Base-by-base conservation (phyloP, 345 rosid genomes). In the Euphorbia peplus region DNA sequence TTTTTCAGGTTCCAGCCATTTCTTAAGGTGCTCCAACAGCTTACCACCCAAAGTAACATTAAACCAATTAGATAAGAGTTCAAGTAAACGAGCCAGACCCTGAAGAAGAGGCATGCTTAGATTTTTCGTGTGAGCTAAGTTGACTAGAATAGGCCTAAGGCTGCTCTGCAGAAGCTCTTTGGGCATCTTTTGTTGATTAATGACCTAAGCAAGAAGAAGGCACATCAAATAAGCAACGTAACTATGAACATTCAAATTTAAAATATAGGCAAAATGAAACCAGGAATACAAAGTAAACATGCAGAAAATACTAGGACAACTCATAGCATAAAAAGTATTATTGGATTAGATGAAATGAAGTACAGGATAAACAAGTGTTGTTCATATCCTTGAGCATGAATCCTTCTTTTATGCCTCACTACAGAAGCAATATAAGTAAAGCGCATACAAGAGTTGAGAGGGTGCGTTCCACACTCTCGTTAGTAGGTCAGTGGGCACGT, bases 131-230 rank as follows among this genome's bases (percentile, higher is more conserved):
- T 91, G 96, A 0, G 99, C 98, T 81, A 95, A 85, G 74, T 95
- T 95, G 65, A 95, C 93, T 46, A 95, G 85, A 64, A 95, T 95
- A 46, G 99, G 99, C 87, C 98, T 84, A 65, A 95, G 98, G 80
- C 99, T 91, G 82, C 92, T 90, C 83, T 95, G 99, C 66, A 95
- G 86, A 83, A 95, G 98, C 71, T 95, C 99, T 80, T 95, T 95
- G 65, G 99, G 99, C 98, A 95, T 90, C 75, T 92, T 85, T 74
- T 91, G 96, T 81, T 95, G 99, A 87, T 85, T 91, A 62, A 91
- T 91, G 66, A 88, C 99, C 99, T 95, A 78, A 67, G 68, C 3
- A 66, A 67, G 61, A 69, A 71, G 29, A 5, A 63, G 68, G 28
- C 24, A 39, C 18, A 52, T 65, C 46, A 68, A 67, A 37, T 63